phyloP scores from a whole-genome alignment of 1,284 basidiomycete species.

The Coriolopsis trogii region DNA sequence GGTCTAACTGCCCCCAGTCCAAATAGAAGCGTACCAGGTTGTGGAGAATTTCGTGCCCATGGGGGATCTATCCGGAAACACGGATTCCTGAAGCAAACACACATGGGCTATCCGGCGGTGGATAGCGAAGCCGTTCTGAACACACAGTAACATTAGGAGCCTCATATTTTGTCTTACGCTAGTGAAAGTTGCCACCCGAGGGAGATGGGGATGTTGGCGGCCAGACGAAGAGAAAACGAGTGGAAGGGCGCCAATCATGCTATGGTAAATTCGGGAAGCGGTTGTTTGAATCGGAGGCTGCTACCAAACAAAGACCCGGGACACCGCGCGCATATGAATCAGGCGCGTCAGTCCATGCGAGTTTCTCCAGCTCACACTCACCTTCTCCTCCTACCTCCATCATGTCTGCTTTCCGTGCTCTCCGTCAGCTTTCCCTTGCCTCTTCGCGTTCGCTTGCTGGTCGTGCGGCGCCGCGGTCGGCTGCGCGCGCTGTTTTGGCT shows the following conservation, averaged over 20 bases:
- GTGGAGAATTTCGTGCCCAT: too few relatives aligned
- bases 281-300: slow-evolving; percentile 30
- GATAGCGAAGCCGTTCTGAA: too few relatives aligned
- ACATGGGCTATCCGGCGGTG: too few relatives aligned
- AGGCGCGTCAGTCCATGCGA: neutral
- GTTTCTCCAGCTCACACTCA: slow-evolving; percentile 15
- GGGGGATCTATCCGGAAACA: too few relatives aligned
- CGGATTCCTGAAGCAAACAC: too few relatives aligned
- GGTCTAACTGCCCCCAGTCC: too few relatives aligned
- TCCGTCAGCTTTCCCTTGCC: slow-evolving; percentile 38
- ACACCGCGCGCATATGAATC: slow-evolving; percentile 10
- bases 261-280: slow-evolving; percentile 13
- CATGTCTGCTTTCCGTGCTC: slow-evolving; percentile 41
- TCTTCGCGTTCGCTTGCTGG: slow-evolving; percentile 38
- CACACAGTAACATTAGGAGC: too few relatives aligned
- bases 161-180: too few relatives aligned
- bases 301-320: slow-evolving; percentile 31
- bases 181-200: too few relatives aligned
- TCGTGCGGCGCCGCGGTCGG: slow-evolving; percentile 33
- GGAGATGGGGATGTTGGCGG: too few relatives aligned
- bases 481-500: slow-evolving; percentile 28
- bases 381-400: slow-evolving; percentile 19
- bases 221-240: too few relatives aligned
- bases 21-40: too few relatives aligned
- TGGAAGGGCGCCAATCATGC: neutral